These are phyloP conservation scores for Crataegus laevigata DNA, from an alignment of 306 rosid species.

Conservation along the genomic window DNA sequence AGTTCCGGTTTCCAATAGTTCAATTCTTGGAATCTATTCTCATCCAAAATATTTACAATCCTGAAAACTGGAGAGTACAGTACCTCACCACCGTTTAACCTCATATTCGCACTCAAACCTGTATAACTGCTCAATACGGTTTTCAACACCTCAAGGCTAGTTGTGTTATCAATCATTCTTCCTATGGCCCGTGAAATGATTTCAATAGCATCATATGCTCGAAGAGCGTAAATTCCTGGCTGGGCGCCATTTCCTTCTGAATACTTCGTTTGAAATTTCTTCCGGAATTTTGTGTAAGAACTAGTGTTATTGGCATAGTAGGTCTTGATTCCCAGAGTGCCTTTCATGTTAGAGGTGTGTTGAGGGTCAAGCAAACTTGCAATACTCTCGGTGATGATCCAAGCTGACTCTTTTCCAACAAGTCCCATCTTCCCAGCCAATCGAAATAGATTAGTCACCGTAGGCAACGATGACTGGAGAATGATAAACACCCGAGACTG, in stretches of 20 bases:
- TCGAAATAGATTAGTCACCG: conserved; percentile 34
- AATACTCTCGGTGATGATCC: conserved; percentile 48
- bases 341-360: conserved; percentile 33
- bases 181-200: conserved; percentile 28
- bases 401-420: conserved; percentile 33
- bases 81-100: conserved; percentile 24
- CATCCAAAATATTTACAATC: conserved; percentile 34
- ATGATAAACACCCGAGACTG: conserved; percentile 44
- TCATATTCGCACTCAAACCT: conserved; percentile 49
- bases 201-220: conserved; percentile 48
- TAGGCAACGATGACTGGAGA: conserved; percentile 38
- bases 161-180: conserved; percentile 11
- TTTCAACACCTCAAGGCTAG: not conserved
- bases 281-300: conserved; percentile 25
- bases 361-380: conserved; percentile 32
- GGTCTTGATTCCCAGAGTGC: conserved; percentile 52
- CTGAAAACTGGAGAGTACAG: conserved; percentile 25
- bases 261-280: conserved; percentile 18
- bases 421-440: conserved; percentile 45
- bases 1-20: conserved; percentile 38
- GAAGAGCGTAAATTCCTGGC: conserved; percentile 45
- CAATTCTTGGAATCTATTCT: conserved; percentile 35
- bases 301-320: conserved; percentile 26
- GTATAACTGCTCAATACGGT: conserved; percentile 23
- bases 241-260: conserved; percentile 36